Conservation (phyloP, 768 basidiomycete species). For the Amanita brunnescens region DNA sequence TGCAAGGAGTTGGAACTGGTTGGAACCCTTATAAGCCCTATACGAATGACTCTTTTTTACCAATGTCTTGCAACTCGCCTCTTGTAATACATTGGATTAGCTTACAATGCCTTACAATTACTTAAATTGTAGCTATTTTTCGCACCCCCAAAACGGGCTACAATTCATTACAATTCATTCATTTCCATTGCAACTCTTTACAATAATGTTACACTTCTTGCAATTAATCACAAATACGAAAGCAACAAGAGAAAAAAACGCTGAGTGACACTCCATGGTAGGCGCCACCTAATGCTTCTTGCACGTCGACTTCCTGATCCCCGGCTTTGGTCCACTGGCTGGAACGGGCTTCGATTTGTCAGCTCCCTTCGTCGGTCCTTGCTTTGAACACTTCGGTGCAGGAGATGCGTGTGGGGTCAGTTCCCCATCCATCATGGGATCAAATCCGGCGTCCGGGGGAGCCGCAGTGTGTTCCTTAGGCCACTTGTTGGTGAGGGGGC, state of each 20-base stretch:
- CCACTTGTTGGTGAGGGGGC: too few species aligned
- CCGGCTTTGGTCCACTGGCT: not conserved
- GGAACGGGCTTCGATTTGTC: too few species aligned
- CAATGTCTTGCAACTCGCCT: not conserved
- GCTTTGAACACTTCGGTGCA: not conserved
- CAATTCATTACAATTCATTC: conserved; percentile 1
- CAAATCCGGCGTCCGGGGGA: too few species aligned
- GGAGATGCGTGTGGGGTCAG: not conserved
- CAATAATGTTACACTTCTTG: not conserved
- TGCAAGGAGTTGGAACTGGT: not conserved
- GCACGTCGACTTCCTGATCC: not conserved
- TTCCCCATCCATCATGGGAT: not conserved
- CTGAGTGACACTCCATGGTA: too few species aligned
- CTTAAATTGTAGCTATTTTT: not conserved
- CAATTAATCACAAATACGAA: too few species aligned
- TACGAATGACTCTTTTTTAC: not conserved
- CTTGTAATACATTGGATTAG: not conserved
- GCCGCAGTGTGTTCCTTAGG: too few species aligned
- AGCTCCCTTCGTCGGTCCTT: not conserved
- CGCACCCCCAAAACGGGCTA: not conserved
- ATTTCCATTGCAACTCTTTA: not conserved
- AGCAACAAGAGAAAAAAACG: too few species aligned
- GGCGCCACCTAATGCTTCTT: not conserved
- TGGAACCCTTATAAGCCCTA: not conserved
- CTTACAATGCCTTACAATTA: not conserved